Percentiles rank a stretch among this genome's conserved stretches.
Conservation (phyloP, 305 asterid genomes). For the Caryopteris hybrid region DNA sequence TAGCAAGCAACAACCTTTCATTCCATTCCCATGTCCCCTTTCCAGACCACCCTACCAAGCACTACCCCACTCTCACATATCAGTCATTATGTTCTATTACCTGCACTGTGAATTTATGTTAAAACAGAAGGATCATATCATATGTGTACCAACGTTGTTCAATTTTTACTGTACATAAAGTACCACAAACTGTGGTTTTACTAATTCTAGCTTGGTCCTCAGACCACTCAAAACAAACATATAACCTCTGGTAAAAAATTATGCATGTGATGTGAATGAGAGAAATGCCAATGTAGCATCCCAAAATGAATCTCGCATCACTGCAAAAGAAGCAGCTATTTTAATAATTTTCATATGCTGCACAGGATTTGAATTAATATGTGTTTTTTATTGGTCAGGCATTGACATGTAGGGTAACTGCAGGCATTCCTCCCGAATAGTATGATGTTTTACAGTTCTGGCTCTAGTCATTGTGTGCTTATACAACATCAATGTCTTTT, state of each 20-base stretch:
- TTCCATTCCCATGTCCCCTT: neutral
- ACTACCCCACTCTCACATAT: neutral
- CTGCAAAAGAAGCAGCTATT: neutral
- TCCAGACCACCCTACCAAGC: neutral
- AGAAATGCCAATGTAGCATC: neutral
- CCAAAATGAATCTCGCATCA: neutral
- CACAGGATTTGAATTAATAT: too few relatives aligned
- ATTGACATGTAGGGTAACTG: too few relatives aligned
- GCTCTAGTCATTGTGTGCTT: neutral
- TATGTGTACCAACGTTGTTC: neutral
- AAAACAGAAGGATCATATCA: neutral
- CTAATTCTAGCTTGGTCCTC: neutral
- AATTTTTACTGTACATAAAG: neutral
- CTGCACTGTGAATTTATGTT: neutral
- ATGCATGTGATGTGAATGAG: neutral
- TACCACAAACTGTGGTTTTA: neutral
- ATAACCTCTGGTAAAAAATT: neutral
- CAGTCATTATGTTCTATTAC: neutral
- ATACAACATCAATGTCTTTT: neutral
- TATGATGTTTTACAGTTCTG: neutral
- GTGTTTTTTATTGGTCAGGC: neutral
- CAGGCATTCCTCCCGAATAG: neutral
- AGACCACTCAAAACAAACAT: neutral
- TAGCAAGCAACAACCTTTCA: neutral
- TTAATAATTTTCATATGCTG: neutral